Evolutionary conservation across 2,329 filamentous ascomycete genomes (phyloP).

Genomic region (Calonectria pauciramosa): DNA sequence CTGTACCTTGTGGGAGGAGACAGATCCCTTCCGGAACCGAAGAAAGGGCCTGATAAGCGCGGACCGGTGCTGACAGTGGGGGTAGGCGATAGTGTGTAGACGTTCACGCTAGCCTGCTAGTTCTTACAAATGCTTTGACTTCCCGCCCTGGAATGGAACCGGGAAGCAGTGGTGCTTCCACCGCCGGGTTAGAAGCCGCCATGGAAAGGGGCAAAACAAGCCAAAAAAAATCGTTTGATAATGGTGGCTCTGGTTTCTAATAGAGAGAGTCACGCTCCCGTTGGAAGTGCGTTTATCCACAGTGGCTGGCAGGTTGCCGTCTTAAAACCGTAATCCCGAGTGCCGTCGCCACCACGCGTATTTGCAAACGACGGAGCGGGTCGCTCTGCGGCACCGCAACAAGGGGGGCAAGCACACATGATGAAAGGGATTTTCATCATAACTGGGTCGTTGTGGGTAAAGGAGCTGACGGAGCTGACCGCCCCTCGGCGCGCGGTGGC

Average conservation of each 20-base stretch:
- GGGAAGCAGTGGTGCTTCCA: neutral
- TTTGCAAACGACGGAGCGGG: neutral
- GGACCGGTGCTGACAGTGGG: neutral
- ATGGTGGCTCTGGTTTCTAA: neutral
- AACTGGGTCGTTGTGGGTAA: constrained; percentile 2
- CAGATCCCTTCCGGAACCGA: neutral
- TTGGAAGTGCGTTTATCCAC: neutral
- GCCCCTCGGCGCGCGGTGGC: neutral
- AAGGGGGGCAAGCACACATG: neutral
- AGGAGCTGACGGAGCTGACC: constrained; percentile 3
- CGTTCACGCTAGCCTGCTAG: neutral
- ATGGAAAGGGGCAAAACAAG: neutral
- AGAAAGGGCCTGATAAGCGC: neutral
- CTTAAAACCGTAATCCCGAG: neutral
- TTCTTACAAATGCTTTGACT: neutral
- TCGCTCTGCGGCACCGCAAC: neutral
- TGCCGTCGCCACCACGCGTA: neutral
- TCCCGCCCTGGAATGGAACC: neutral
- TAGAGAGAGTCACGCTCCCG: neutral
- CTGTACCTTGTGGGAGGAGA: neutral
- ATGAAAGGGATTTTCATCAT: constrained; percentile 11
- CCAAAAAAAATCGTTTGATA: neutral
- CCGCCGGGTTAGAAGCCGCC: neutral
- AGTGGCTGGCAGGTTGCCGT: neutral
- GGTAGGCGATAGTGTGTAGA: neutral